Evolutionary conservation across 1,139 yeast genomes (phyloP).

Genomic region (Candida sp.): DNA sequence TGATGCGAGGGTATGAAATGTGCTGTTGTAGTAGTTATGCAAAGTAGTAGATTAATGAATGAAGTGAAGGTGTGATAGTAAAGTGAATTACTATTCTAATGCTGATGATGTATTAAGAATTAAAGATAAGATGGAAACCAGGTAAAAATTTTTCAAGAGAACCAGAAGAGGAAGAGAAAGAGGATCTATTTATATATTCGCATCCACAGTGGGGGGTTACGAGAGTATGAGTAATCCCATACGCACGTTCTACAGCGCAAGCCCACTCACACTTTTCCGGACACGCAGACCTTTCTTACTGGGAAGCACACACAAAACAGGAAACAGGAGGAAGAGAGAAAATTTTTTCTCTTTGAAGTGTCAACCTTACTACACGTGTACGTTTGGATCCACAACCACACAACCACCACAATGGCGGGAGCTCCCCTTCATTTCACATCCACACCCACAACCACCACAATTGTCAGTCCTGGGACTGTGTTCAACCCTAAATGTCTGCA

Average conservation of each 20-base stretch:
- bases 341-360: not conserved
- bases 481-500: too few species aligned
- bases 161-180: not conserved
- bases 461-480: too few species aligned
- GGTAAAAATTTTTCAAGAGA: not conserved
- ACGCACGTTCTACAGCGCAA: not conserved
- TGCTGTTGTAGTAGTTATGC: slow-evolving; percentile 1
- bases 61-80: slow-evolving; percentile 1
- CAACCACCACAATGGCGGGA: not conserved
- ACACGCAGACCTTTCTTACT: too few species aligned
- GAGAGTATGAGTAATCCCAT: not conserved
- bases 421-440: not conserved
- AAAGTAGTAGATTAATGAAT: not conserved
- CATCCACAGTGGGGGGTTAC: not conserved
- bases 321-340: not conserved
- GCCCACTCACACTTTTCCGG: too few species aligned
- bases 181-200: not conserved
- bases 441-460: not conserved
- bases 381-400: not conserved
- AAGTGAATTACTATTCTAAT: not conserved
- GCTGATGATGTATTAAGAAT: not conserved
- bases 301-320: not conserved
- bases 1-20: slow-evolving; percentile 9
- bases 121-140: not conserved
- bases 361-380: not conserved